Base-by-base conservation (phyloP, 345 rosid species). In the Erodium maritimum region DNA sequence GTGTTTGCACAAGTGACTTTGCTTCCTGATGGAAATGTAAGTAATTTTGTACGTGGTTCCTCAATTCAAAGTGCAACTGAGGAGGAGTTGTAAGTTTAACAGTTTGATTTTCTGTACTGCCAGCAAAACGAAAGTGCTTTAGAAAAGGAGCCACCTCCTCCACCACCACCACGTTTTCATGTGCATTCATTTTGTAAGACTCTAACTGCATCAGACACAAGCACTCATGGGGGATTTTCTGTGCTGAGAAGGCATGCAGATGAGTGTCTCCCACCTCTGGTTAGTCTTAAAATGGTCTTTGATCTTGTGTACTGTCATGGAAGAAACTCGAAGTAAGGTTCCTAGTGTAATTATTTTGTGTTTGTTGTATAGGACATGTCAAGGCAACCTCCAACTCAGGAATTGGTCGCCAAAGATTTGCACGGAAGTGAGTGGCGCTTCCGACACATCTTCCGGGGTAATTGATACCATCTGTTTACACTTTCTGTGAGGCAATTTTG, bases 151-250 rank as follows among this genome's bases (percentile, higher is more conserved):
- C 37, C 37, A 3, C 37, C 37, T 1, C 37, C 37, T 29, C 37
- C 37, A 5, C 37, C 37, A 1, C 37, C 37, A 5, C 37, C 37
- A 29, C 37, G 37, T 5, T 29, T 29, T 3, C 89, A 75, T 22
- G 90, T 81, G 17, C 93, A 83, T 65, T 84, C 95, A 0, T 89
- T 86, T 68, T 86, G 91, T 71, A 89, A 89, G 74, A 84, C 91
- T 16, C 69, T 89, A 61, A 89, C 96, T 53, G 95, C 96, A 6
- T 86, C 96, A 0, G 96, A 89, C 65, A 86, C 95, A n/a, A 86
- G 96, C 73, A 89, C 96, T 11, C 96, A 89, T 25, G 95, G 96
- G 65, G 96, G 96, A 52, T 89, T 86, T 72, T 86, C 96, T 2
- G 95, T 89, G 18, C 80, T 82, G n/a, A 76, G 82, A 54, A 75